Percentiles rank a stretch among this genome's conserved stretches.
Conservation (phyloP, 23 red algal species). For the Chondrus crispus region DNA sequence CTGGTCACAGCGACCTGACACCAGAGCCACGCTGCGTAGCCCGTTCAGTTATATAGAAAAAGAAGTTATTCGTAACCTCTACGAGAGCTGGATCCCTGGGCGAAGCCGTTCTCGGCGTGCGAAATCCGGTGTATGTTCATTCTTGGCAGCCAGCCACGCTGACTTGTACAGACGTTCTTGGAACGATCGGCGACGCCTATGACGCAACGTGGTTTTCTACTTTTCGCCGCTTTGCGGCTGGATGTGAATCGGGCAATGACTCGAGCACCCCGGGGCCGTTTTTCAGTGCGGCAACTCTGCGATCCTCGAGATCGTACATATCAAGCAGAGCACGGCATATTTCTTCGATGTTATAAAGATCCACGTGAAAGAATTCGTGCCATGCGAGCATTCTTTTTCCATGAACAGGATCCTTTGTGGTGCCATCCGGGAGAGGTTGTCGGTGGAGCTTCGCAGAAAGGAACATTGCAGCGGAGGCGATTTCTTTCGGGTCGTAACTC, state of each 20-base stretch:
- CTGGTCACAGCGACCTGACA: too few relatives aligned
- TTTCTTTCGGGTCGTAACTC: slow-evolving; percentile 66
- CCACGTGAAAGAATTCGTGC: slow-evolving; percentile 71
- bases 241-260: slow-evolving; percentile 13
- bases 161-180: too few relatives aligned
- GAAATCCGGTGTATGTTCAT: too few relatives aligned
- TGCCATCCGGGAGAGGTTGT: slow-evolving; percentile 62
- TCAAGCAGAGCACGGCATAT: slow-evolving; percentile 67
- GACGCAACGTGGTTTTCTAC: background rate
- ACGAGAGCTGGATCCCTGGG: too few relatives aligned
- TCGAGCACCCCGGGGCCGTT: slow-evolving; percentile 37
- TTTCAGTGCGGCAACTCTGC: background rate
- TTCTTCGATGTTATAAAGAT: slow-evolving; percentile 59
- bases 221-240: slow-evolving; percentile 37
- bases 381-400: slow-evolving; percentile 62
- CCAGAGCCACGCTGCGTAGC: too few relatives aligned
- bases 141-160: too few relatives aligned
- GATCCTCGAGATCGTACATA: slow-evolving; percentile 62
- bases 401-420: slow-evolving; percentile 20
- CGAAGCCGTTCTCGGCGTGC: too few relatives aligned
- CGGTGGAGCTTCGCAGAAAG: slow-evolving; percentile 68
- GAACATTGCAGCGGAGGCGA: slow-evolving; percentile 75
- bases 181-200: too few relatives aligned
- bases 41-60: too few relatives aligned
- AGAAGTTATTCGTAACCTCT: too few relatives aligned